Conservation (phyloP, 768 basidiomycete species). For the Podaxis mareebaensis region DNA sequence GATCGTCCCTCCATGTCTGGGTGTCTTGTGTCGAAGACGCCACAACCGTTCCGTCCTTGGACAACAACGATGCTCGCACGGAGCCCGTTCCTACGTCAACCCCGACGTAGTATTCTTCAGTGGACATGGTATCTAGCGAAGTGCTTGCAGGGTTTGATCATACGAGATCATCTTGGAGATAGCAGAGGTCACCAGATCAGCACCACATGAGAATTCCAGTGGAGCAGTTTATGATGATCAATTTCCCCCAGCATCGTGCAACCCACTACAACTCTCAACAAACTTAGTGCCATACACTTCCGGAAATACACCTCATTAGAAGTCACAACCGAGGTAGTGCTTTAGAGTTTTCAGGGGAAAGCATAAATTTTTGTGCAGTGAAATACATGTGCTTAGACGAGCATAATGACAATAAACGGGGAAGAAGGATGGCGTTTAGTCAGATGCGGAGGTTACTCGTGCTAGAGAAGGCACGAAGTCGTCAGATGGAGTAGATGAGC, state of each 20-base stretch:
- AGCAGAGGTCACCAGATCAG: slow-evolving; percentile 11
- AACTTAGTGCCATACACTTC: background rate
- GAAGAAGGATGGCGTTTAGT: slow-evolving; percentile 34
- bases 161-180: slow-evolving; percentile 10
- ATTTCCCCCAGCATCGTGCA: background rate
- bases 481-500: background rate
- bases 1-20: slow-evolving; percentile 80
- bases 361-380: slow-evolving; percentile 40
- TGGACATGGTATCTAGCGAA: slow-evolving; percentile 31
- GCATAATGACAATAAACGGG: slow-evolving; percentile 29
- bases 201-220: background rate
- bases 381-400: slow-evolving; percentile 36
- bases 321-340: background rate
- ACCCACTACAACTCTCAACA: background rate
- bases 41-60: slow-evolving; percentile 63
- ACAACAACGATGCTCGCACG: slow-evolving; percentile 82
- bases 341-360: slow-evolving; percentile 20
- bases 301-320: background rate
- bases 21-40: slow-evolving; percentile 83
- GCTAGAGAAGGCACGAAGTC: slow-evolving; percentile 30
- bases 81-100: slow-evolving; percentile 94
- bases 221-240: too few relatives aligned
- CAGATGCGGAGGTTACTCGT: slow-evolving; percentile 47
- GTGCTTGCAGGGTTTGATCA: background rate
- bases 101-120: slow-evolving; percentile 62